phyloP scores from a whole-genome alignment of 2,329 filamentous ascomycete genomes.

The Sporothrix inflata region DNA sequence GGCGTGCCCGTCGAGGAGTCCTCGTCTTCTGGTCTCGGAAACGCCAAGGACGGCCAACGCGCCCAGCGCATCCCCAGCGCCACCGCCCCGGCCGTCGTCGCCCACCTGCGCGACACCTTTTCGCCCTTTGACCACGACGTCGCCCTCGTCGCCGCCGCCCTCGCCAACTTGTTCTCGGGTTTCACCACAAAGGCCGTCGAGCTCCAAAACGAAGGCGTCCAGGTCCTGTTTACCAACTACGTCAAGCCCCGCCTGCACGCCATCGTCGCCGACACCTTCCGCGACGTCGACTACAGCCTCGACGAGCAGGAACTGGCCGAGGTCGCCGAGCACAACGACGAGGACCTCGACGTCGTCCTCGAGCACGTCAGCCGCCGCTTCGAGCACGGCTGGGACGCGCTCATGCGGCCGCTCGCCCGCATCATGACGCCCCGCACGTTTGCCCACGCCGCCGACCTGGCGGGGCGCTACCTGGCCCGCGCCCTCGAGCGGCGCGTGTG shows the following conservation, averaged over 20 bases:
- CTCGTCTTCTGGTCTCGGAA: slow-evolving; percentile 35
- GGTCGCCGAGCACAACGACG: slow-evolving; percentile 56
- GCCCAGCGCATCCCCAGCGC: slow-evolving; percentile 43
- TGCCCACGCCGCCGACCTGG: slow-evolving; percentile 72
- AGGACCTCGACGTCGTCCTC: slow-evolving; percentile 50
- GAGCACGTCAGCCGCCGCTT: slow-evolving; percentile 79
- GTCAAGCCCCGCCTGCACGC: slow-evolving; percentile 83
- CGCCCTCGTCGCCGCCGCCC: slow-evolving; percentile 66
- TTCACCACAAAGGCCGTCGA: slow-evolving; percentile 81
- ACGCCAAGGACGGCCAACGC: not conserved
- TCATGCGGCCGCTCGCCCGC: slow-evolving; percentile 82
- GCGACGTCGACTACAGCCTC: slow-evolving; percentile 84
- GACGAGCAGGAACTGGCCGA: slow-evolving; percentile 64
- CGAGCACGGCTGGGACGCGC: slow-evolving; percentile 79
- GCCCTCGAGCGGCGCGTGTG: slow-evolving; percentile 87
- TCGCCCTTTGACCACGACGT: slow-evolving; percentile 75
- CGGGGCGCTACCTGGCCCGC: slow-evolving; percentile 73
- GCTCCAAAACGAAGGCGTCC: slow-evolving; percentile 79
- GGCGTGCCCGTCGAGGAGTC: slow-evolving; percentile 46
- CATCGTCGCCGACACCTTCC: slow-evolving; percentile 84
- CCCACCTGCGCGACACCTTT: slow-evolving; percentile 65
- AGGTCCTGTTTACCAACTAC: slow-evolving; percentile 85
- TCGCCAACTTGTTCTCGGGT: slow-evolving; percentile 69
- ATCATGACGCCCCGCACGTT: slow-evolving; percentile 80
- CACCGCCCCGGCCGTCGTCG: slow-evolving; percentile 34